These are phyloP conservation scores for Colletotrichum liaoningense DNA, from an alignment of 2,329 filamentous ascomycete species.

Conservation along the genomic window DNA sequence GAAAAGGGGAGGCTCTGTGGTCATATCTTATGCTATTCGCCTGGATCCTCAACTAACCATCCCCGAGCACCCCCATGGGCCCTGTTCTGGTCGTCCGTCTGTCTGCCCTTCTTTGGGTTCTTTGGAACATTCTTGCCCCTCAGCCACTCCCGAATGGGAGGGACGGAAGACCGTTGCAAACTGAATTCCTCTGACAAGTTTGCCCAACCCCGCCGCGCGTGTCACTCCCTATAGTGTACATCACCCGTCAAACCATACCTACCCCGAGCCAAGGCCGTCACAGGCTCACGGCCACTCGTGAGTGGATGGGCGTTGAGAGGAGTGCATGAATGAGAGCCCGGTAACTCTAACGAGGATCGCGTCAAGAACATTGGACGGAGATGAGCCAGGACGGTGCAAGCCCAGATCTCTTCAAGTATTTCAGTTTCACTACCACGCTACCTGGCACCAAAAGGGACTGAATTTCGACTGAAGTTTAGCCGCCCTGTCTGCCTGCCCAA, in stretches of 20 bases:
- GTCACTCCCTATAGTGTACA: slow-evolving; percentile 13
- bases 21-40: slow-evolving; percentile 25
- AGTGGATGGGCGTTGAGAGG: slow-evolving; percentile 3
- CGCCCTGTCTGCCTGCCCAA: background rate
- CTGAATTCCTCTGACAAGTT: background rate
- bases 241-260: slow-evolving; percentile 4
- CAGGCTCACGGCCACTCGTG: background rate
- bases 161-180: background rate
- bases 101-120: slow-evolving; percentile 16
- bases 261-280: background rate
- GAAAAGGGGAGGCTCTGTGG: slow-evolving; percentile 17
- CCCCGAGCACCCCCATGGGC: background rate
- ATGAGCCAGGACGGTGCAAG: slow-evolving; percentile 7
- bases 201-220: background rate
- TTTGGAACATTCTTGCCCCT: slow-evolving; percentile 26
- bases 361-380: slow-evolving; percentile 27
- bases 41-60: slow-evolving; percentile 10
- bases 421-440: background rate
- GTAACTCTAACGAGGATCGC: slow-evolving; percentile 28
- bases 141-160: slow-evolving; percentile 12
- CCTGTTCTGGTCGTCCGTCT: slow-evolving; percentile 6
- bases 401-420: slow-evolving; percentile 1
- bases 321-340: slow-evolving; percentile 26
- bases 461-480: background rate
- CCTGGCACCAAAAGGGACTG: no score